Evolutionary conservation across 192 early-diverging fungal species (phyloP).

Genomic region (Phycomyces blakesleeanus): DNA sequence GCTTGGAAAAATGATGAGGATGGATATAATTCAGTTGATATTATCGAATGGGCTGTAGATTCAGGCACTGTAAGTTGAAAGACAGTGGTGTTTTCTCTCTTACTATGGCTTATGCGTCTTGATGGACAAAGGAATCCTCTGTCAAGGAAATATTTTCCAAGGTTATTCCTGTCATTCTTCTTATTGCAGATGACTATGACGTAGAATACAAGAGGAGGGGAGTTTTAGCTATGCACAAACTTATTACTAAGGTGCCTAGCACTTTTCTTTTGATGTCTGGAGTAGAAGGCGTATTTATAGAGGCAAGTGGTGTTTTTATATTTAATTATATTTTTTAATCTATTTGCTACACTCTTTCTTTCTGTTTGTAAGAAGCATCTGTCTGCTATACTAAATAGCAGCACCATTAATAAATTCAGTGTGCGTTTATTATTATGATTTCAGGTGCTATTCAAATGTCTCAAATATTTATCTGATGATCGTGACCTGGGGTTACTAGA

Average conservation of each 20-base stretch:
- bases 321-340: too few species aligned
- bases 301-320: constrained; percentile 8
- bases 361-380: too few species aligned
- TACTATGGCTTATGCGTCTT: neutral
- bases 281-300: constrained; percentile 18
- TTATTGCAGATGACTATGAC: constrained; percentile 21
- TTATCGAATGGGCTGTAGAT: neutral
- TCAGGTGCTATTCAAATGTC: constrained; percentile 20
- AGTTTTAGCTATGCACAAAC: constrained; percentile 9
- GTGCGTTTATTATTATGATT: neutral
- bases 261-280: constrained; percentile 7
- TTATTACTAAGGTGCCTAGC: constrained; percentile 15
- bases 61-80: neutral
- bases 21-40: constrained; percentile 17
- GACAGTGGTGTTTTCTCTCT: neutral
- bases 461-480: constrained; percentile 16
- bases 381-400: neutral
- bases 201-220: constrained; percentile 18
- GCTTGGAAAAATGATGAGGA: constrained; percentile 11
- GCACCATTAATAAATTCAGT: neutral
- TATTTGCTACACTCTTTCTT: too few species aligned
- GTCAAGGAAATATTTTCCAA: constrained; percentile 10
- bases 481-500: constrained; percentile 3
- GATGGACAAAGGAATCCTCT: neutral
- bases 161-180: constrained; percentile 16